Evolutionary conservation across 257 asterid genomes (phyloP), one percentile per base, ranked within the genome.

Genomic region (Apocynum venetum): DNA sequence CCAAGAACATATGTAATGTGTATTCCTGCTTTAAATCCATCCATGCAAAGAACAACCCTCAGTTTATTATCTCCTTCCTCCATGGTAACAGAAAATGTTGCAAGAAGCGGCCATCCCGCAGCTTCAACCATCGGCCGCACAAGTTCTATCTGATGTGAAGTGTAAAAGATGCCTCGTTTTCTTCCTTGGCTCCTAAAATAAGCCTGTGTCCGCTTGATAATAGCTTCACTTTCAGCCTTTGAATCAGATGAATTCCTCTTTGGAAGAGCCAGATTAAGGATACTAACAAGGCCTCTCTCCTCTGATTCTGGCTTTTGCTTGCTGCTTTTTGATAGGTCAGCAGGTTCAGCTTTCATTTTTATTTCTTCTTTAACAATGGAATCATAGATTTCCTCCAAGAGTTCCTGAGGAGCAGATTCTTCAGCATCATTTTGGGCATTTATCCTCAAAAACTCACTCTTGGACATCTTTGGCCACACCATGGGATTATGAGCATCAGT

Each of bases 401-500:
- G 93, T 85, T 93, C 97, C 82, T 83, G 86, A 55, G 99, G 93
- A 80, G 98, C 99, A 73, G 94, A 89, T 83, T 96, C 98, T 83
- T 92, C 99, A 63, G 96, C 90, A 83, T 93, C 96, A 87, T 89
- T 89, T 78, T 78, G 82, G 78, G 91, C 80, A 80, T 91, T 93
- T 71, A 96, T 87, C 81, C 98, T 95, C 72, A 92, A 80, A 83
- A 96, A 96, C 85, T 96, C 99, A 82, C 84, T 89, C 91, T 96
- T 96, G 14, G 99, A 93, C 98, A 96, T 96, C 88, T 92, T 96
- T 31, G 97, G 97, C 97, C 97, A 90, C 80, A 93, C 98, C 96
- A 91, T 87, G 68, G 99, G 97, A 85, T 96, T 93, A 86, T 96
- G 98, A 88, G 99, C 97, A 88, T 96, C 99, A 79, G 98, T 90